Evolutionary conservation across 2,329 filamentous ascomycete species (phyloP).

Genomic region (Claviceps lovelessii): DNA sequence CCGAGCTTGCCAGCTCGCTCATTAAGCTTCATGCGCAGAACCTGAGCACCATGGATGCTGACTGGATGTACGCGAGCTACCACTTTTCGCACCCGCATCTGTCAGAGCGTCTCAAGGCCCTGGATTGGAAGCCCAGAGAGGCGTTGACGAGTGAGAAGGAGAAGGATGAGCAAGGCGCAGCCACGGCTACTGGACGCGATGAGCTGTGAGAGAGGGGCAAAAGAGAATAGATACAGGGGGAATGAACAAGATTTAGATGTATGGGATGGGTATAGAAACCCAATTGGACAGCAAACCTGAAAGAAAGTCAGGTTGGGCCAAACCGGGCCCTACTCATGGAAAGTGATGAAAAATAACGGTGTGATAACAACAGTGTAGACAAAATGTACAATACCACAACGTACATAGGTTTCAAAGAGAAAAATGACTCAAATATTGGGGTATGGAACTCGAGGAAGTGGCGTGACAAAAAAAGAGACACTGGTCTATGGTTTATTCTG

Average conservation of each 20-base stretch:
- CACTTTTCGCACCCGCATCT: slow-evolving; percentile 97
- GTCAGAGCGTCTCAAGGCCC: slow-evolving; percentile 78
- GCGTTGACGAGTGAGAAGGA: slow-evolving; percentile 29
- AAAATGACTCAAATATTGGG: too few relatives aligned
- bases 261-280: neutral
- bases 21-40: slow-evolving; percentile 99
- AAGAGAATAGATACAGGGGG: neutral
- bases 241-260: neutral
- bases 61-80: slow-evolving; percentile 96
- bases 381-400: too few relatives aligned
- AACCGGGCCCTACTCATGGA: neutral
- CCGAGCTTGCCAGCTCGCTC: slow-evolving; percentile 70
- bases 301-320: neutral
- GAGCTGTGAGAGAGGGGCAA: slow-evolving; percentile 33
- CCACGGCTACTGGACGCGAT: slow-evolving; percentile 63
- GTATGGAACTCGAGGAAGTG: too few relatives aligned
- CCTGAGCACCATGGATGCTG: slow-evolving; percentile 94
- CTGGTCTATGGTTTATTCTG: too few relatives aligned
- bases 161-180: slow-evolving; percentile 30
- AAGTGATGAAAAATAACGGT: too few relatives aligned
- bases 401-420: too few relatives aligned
- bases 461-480: too few relatives aligned
- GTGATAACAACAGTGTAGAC: too few relatives aligned
- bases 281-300: neutral
- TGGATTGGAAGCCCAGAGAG: slow-evolving; percentile 63